Evolutionary conservation across 2,329 filamentous ascomycete genomes (phyloP).

Genomic region (Diaporthe longicolla): DNA sequence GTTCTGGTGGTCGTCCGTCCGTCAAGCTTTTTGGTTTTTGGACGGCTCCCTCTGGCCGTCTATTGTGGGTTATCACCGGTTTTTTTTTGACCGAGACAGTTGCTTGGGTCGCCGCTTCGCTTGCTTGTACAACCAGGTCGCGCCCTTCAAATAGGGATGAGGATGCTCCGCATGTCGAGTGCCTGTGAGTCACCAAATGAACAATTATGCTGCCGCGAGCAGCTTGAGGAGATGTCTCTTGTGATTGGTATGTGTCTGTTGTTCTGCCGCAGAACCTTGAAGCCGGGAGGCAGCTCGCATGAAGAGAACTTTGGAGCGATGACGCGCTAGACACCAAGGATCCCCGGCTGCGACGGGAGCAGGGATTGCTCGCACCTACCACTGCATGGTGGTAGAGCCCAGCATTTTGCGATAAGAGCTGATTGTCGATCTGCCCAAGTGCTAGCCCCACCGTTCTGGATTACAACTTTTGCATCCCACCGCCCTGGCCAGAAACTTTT

Average conservation of each 20-base stretch:
- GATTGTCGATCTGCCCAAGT: conserved; percentile 32
- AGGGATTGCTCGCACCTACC: background rate
- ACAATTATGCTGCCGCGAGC: conserved; percentile 26
- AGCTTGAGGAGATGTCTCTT: conserved; percentile 3
- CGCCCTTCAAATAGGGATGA: conserved; percentile 13
- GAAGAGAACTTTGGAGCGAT: conserved; percentile 41
- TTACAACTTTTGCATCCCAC: conserved; percentile 37
- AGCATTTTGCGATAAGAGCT: conserved; percentile 29
- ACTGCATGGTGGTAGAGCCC: background rate
- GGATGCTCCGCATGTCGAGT: background rate
- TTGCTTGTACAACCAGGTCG: background rate
- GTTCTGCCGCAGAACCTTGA: conserved; percentile 35
- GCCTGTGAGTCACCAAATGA: conserved; percentile 20
- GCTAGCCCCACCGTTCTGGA: conserved; percentile 16
- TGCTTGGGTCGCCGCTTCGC: conserved; percentile 3
- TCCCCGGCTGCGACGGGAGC: conserved; percentile 29
- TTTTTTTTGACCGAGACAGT: conserved; percentile 26
- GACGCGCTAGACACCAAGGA: conserved; percentile 40
- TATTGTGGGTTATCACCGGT: conserved; percentile 24
- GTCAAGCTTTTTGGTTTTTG: background rate
- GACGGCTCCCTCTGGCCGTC: background rate
- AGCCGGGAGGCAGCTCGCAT: conserved; percentile 31
- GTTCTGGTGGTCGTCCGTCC: background rate
- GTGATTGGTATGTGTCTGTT: conserved; percentile 35
- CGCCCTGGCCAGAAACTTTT: conserved; percentile 33